Conservation (phyloP, 768 basidiomycete species). For the Rhodotorula graminis region DNA sequence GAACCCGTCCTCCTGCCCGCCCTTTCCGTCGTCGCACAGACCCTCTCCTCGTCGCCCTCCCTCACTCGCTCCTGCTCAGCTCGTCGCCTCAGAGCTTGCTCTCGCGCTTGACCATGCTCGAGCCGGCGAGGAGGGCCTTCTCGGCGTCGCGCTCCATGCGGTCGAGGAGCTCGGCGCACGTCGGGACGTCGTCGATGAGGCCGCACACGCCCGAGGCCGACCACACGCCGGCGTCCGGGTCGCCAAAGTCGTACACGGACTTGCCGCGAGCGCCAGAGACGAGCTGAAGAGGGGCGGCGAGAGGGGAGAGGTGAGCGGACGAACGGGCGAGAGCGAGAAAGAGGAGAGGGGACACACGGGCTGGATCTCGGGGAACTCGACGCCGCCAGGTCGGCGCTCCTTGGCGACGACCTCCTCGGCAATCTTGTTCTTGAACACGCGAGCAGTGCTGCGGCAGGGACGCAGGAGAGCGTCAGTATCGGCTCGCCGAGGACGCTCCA, state of each 20-base stretch:
- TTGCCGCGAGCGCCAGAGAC: slow-evolving; percentile 50
- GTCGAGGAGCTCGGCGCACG: slow-evolving; percentile 65
- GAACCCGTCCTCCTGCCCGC: too few species aligned
- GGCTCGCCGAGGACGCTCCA: not conserved
- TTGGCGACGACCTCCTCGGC: slow-evolving; percentile 77
- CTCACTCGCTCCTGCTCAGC: too few species aligned
- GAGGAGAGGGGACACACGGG: slow-evolving; percentile 10
- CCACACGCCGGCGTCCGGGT: slow-evolving; percentile 85
- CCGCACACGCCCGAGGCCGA: slow-evolving; percentile 45
- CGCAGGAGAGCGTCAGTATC: too few species aligned
- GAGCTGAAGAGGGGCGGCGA: slow-evolving; percentile 48
- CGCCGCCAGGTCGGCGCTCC: slow-evolving; percentile 73
- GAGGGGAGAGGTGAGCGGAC: not conserved
- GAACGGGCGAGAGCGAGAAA: not conserved
- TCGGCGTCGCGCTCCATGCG: slow-evolving; percentile 72
- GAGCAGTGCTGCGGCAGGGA: slow-evolving; percentile 18
- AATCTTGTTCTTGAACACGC: slow-evolving; percentile 47
- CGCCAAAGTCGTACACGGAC: slow-evolving; percentile 58
- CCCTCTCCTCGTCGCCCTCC: too few species aligned
- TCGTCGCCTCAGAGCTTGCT: slow-evolving; percentile 19
- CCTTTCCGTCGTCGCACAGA: too few species aligned
- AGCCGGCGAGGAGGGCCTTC: slow-evolving; percentile 40
- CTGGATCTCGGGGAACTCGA: slow-evolving; percentile 63
- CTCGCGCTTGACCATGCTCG: slow-evolving; percentile 11
- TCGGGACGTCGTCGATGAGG: slow-evolving; percentile 73